Conservation (phyloP, 768 basidiomycete genomes). For the Lyophyllum shimeji region DNA sequence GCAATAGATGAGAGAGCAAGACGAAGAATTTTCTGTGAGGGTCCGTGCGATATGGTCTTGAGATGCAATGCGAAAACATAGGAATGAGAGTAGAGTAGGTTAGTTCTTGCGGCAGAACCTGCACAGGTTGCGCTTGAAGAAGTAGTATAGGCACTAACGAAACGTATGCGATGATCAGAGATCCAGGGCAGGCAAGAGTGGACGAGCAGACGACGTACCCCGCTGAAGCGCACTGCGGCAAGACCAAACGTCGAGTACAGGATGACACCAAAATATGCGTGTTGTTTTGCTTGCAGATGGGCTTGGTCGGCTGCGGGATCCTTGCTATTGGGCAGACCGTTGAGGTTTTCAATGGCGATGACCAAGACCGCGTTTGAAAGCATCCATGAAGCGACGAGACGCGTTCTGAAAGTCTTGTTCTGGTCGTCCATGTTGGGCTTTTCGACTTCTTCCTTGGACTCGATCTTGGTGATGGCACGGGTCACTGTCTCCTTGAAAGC, state of each 20-base stretch:
- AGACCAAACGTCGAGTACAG: constrained; percentile 79
- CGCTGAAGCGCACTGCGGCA: constrained; percentile 68
- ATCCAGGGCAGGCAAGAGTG: background rate
- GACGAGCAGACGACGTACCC: constrained; percentile 48
- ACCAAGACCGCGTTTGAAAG: constrained; percentile 65
- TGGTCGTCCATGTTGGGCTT: constrained; percentile 86
- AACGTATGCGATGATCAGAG: background rate
- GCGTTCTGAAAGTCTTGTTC: constrained; percentile 92
- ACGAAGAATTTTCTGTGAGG: background rate
- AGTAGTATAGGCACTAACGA: constrained; percentile 75
- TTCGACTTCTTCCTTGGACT: constrained; percentile 63
- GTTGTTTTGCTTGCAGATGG: constrained; percentile 41
- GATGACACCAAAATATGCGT: constrained; percentile 72
- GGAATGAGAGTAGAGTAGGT: background rate
- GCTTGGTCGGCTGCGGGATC: constrained; percentile 37
- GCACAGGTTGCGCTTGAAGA: constrained; percentile 82
- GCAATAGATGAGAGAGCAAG: constrained; percentile 5
- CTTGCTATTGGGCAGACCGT: constrained; percentile 47
- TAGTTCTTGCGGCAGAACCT: constrained; percentile 76
- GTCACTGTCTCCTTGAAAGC: constrained; percentile 91
- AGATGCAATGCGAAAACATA: constrained; percentile 7
- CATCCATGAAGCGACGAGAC: constrained; percentile 84
- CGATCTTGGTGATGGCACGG: constrained; percentile 77
- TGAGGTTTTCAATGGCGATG: constrained; percentile 74
- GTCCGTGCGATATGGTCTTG: constrained; percentile 7